Evolutionary conservation across 371 early-diverging fungal genomes (phyloP).

Genomic region (Saksenaea vasiformis): DNA sequence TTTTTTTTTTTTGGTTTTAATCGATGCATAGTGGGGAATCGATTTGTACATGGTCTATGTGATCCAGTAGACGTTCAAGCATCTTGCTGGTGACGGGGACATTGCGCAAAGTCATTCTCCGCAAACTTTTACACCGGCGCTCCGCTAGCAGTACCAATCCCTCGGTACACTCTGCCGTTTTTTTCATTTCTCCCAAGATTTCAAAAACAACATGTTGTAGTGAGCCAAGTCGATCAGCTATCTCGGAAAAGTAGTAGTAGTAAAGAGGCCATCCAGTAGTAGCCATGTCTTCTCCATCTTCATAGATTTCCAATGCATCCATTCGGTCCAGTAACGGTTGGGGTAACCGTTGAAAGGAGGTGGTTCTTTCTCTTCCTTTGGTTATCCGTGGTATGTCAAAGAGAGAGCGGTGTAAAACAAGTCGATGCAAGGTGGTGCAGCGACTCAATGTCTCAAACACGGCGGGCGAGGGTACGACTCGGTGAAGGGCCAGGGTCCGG

Average conservation of each 20-base stretch:
- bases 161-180: not conserved
- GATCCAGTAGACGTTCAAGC: not conserved
- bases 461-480: conserved; percentile 23
- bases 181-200: not conserved
- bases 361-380: not conserved
- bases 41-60: not conserved
- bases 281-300: not conserved
- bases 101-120: not conserved
- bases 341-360: not conserved
- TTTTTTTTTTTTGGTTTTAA: too few species aligned
- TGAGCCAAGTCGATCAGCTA: not conserved
- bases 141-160: not conserved
- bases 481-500: conserved; percentile 15
- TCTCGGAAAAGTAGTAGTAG: not conserved
- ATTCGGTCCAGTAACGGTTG: not conserved
- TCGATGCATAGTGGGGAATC: not conserved
- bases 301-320: not conserved
- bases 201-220: not conserved
- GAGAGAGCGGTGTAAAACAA: not conserved
- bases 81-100: not conserved
- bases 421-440: not conserved
- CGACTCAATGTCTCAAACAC: conserved; percentile 8
- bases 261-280: not conserved
- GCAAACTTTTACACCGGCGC: not conserved
- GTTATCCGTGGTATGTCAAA: not conserved